Conservation (phyloP, 2,329 filamentous ascomycete genomes). For the Fusarium buharicum region DNA sequence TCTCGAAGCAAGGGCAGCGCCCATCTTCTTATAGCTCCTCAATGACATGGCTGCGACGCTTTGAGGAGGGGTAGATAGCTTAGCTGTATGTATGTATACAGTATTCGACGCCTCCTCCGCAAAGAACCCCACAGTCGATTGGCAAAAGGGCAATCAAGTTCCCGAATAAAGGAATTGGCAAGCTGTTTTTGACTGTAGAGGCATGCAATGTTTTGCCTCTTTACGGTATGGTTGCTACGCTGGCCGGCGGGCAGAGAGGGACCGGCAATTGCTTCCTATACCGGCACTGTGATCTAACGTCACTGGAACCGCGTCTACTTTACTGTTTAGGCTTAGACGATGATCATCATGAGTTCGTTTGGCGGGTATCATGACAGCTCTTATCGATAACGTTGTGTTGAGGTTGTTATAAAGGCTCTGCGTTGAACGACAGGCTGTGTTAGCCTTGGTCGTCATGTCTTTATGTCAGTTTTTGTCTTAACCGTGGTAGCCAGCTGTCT, state of each 20-base stretch:
- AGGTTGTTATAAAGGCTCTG: background rate
- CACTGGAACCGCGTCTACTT: slow-evolving; percentile 22
- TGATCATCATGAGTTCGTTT: background rate
- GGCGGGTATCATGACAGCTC: slow-evolving; percentile 24
- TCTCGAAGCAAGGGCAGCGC: slow-evolving; percentile 27
- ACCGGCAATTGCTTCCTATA: slow-evolving; percentile 18
- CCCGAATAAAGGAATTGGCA: slow-evolving; percentile 22
- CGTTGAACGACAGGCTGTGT: background rate
- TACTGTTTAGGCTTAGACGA: slow-evolving; percentile 27
- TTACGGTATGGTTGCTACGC: slow-evolving; percentile 27
- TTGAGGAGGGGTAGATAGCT: slow-evolving; percentile 34
- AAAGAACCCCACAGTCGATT: slow-evolving; percentile 26
- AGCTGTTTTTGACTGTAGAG: slow-evolving; percentile 2
- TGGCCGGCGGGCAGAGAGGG: slow-evolving; percentile 5
- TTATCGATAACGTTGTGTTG: slow-evolving; percentile 23
- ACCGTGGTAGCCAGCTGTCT: background rate
- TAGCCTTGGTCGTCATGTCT: background rate
- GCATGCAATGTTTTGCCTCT: slow-evolving; percentile 27
- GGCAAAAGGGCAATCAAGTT: background rate
- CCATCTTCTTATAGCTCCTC: slow-evolving; percentile 38
- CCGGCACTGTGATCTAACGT: slow-evolving; percentile 12
- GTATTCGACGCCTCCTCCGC: slow-evolving; percentile 24
- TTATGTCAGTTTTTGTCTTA: background rate
- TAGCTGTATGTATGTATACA: slow-evolving; percentile 11
- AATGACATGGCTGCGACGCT: slow-evolving; percentile 14